Evolutionary conservation across 2,329 filamentous ascomycete species (phyloP).

Genomic region (Chaetomium globosum): DNA sequence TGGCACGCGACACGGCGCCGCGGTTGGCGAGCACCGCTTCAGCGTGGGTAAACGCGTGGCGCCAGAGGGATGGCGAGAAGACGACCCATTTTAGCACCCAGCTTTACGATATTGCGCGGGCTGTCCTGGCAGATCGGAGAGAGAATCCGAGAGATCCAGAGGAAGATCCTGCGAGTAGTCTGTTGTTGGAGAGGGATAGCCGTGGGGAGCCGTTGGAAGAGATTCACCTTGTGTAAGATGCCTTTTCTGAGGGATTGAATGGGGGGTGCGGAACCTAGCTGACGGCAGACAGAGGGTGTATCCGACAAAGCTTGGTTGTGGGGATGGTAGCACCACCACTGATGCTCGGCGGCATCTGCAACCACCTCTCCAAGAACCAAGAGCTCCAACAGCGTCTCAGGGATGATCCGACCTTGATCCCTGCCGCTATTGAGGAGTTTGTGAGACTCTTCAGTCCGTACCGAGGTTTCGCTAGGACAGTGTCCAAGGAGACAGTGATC

Average conservation of each 20-base stretch:
- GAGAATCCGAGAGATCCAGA: conserved; percentile 2
- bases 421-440: conserved; percentile 16
- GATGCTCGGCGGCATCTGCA: conserved; percentile 17
- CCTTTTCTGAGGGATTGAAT: not conserved
- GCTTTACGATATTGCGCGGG: conserved; percentile 15
- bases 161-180: conserved; percentile 9
- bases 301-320: conserved; percentile 11
- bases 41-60: conserved; percentile 13
- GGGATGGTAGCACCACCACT: conserved; percentile 14
- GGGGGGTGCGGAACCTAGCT: not conserved
- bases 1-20: conserved; percentile 13
- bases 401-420: conserved; percentile 6
- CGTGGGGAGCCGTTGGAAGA: conserved; percentile 10
- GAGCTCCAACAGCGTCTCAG: conserved; percentile 8
- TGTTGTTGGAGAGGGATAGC: conserved; percentile 8
- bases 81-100: conserved; percentile 1
- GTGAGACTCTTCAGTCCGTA: conserved; percentile 16
- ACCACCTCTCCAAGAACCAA: conserved; percentile 7
- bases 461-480: conserved; percentile 12
- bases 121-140: not conserved
- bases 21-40: conserved; percentile 9
- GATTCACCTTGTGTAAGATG: conserved; percentile 7
- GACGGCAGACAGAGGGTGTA: conserved; percentile 8
- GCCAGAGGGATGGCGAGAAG: conserved; percentile 10
- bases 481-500: conserved; percentile 4